Percentiles rank a stretch among this genome's conserved stretches.
These are phyloP conservation scores for Fragilariopsis cylindrus DNA, from an alignment of 108 stramenopile species.

Conservation along the genomic window DNA sequence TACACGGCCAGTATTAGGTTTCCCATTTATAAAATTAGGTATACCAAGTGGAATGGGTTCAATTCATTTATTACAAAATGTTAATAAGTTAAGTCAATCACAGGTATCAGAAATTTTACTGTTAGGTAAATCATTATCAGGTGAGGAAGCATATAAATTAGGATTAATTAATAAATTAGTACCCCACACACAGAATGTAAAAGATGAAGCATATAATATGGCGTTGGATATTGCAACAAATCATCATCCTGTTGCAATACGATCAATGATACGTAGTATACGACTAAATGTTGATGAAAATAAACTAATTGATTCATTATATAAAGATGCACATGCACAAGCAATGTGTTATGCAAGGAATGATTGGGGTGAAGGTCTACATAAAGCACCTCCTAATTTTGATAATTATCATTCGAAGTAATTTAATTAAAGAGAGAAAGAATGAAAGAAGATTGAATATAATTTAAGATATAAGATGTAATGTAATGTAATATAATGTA, in stretches of 20 bases:
- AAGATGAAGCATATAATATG: slow-evolving; percentile 39
- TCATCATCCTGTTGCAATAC: slow-evolving; percentile 57
- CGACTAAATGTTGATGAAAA: slow-evolving; percentile 46
- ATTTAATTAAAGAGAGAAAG: neutral
- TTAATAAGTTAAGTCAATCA: slow-evolving; percentile 26
- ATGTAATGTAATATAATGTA: too few species aligned
- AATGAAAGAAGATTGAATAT: too few species aligned
- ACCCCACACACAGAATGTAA: slow-evolving; percentile 27
- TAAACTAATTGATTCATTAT: slow-evolving; percentile 36
- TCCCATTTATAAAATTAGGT: slow-evolving; percentile 71
- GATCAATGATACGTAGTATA: slow-evolving; percentile 52
- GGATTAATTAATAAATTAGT: slow-evolving; percentile 46
- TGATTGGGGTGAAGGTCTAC: slow-evolving; percentile 68
- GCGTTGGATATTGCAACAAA: slow-evolving; percentile 41
- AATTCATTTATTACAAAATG: slow-evolving; percentile 54
- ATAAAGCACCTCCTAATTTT: slow-evolving; percentile 53
- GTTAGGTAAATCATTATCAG: slow-evolving; percentile 53
- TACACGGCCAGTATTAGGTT: slow-evolving; percentile 44
- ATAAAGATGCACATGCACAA: slow-evolving; percentile 60
- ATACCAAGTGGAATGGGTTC: slow-evolving; percentile 83
- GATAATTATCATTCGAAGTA: slow-evolving; percentile 46
- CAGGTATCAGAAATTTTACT: slow-evolving; percentile 53
- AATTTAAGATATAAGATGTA: too few species aligned
- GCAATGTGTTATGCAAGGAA: slow-evolving; percentile 59
- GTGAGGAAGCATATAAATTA: slow-evolving; percentile 45